These are phyloP conservation scores for Boletus subcaerulescens DNA, from an alignment of 768 basidiomycete species.

Conservation along the genomic window DNA sequence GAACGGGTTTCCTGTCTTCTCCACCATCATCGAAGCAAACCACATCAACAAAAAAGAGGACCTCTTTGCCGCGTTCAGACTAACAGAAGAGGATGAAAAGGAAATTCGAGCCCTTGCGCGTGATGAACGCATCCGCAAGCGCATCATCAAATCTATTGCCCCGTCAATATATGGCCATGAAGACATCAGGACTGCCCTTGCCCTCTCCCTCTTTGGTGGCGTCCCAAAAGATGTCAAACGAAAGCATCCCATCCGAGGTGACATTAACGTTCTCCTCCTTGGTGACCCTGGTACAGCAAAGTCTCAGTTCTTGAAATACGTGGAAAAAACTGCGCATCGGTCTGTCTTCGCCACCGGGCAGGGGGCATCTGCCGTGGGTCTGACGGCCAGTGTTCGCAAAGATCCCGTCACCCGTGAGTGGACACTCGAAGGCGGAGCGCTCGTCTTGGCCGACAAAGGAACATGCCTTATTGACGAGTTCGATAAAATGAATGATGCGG, in stretches of 20 bases:
- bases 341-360: conserved; percentile 99
- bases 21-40: conserved; percentile 96
- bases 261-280: conserved; percentile 94
- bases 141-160: conserved; percentile 97
- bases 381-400: conserved; percentile 98
- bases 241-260: conserved; percentile 94
- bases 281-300: conserved; percentile 99
- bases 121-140: conserved; percentile 93
- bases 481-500: conserved; percentile 99
- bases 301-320: conserved; percentile 98
- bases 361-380: conserved; percentile 96
- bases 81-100: conserved; percentile 96
- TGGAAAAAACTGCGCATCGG: conserved; percentile 96
- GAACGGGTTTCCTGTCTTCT: conserved; percentile 99
- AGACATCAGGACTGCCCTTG: conserved; percentile 97
- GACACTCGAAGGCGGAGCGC: conserved; percentile 97
- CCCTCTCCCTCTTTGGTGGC: conserved; percentile 92
- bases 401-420: conserved; percentile 97
- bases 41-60: conserved; percentile 99
- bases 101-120: conserved; percentile 83
- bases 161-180: conserved; percentile 99
- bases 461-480: conserved; percentile 98
- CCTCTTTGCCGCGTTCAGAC: conserved; percentile 94
- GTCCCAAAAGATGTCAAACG: conserved; percentile 94
- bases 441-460: conserved; percentile 98